Percentiles rank a stretch among this genome's conserved stretches.
These are phyloP conservation scores for Ceriops zippeliana DNA, from an alignment of 345 rosid species.

Conservation along the genomic window DNA sequence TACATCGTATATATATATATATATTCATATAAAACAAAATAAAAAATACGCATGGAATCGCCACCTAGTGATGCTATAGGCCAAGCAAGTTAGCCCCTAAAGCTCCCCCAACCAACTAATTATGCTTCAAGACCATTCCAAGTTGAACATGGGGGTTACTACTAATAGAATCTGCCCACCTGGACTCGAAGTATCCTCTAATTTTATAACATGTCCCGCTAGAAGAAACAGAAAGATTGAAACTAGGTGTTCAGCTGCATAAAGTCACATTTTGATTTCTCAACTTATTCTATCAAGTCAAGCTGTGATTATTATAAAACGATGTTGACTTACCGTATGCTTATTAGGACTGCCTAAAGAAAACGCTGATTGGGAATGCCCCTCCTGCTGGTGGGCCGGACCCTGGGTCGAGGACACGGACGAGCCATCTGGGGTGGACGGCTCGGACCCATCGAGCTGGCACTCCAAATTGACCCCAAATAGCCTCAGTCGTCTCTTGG, in stretches of 20 bases:
- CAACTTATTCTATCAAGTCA: neutral
- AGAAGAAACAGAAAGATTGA: slow-evolving; percentile 25
- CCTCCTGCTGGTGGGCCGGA: slow-evolving; percentile 23
- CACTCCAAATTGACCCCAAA: slow-evolving; percentile 94
- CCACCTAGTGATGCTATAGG: no score
- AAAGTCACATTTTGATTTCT: no score
- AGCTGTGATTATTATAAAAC: neutral
- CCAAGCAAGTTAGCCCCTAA: no score
- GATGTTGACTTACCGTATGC: slow-evolving; percentile 40
- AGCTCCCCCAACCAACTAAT: no score
- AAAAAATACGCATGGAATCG: no score
- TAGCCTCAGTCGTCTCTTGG: slow-evolving; percentile 61
- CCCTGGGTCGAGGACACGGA: slow-evolving; percentile 34
- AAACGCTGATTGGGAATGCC: slow-evolving; percentile 27
- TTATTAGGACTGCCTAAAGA: slow-evolving; percentile 25
- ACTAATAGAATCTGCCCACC: slow-evolving; percentile 10
- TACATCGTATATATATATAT: no score
- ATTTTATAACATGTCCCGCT: slow-evolving; percentile 29
- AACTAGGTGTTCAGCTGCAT: neutral
- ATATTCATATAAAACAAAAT: no score
- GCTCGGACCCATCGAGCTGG: slow-evolving; percentile 53
- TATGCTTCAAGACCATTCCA: slow-evolving; percentile 5
- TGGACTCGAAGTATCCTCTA: neutral
- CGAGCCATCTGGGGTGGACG: slow-evolving; percentile 63
- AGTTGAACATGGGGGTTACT: slow-evolving; percentile 25